Evolutionary conservation across 2,329 filamentous ascomycete genomes (phyloP), one percentile per base, ranked within the genome.

Genomic region (Fusarium fujikuroi): DNA sequence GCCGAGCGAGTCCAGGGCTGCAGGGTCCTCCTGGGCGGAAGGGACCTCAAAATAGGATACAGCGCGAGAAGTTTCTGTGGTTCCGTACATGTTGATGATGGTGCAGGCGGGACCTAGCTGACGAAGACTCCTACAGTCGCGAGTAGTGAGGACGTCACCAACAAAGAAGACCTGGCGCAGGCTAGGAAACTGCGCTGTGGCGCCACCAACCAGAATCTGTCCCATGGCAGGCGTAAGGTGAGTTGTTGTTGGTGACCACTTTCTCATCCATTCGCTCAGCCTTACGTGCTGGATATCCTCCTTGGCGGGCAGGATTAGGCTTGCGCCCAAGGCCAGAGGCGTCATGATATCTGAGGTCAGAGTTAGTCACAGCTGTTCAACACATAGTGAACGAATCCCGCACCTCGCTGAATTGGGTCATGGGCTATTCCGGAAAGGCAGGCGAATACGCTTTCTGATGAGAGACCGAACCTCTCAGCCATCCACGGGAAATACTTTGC

Each of bases 221-320:
- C 95, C 95, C 95, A 98, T 98, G 64, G 96, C 96, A 15, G 96
- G 96, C 3, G 96, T 99, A 43, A 98, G 84, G 82, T 98, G 96
- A 18, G 92, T 94, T 25, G 95, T 93, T 21, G 92, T 97, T 6
- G 93, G 90, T 62, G 88, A 84, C 78, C 93, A 89, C 59, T 92
- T 89, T 59, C 87, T 86, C 88, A 98, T 94, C 96, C 96, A 99
- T 79, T 97, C 94, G 9, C 92, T 92, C 6, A 76, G 36, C 42
- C 44, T 91, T 83, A 97, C 95, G 80, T 98, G 93, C 60, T 92
- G 89, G 67, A 98, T 98, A 75, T 95, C 91, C 71, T 97, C 95
- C 64, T 89, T 89, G 16, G 93, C 89, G 2, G 95, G 95, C 2
- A 96, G 89, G 12, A 98, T 82, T 1, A 98, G 82, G 30, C 47